Base-by-base conservation (phyloP, 306 rosid species). In the Vigna nakashimae region DNA sequence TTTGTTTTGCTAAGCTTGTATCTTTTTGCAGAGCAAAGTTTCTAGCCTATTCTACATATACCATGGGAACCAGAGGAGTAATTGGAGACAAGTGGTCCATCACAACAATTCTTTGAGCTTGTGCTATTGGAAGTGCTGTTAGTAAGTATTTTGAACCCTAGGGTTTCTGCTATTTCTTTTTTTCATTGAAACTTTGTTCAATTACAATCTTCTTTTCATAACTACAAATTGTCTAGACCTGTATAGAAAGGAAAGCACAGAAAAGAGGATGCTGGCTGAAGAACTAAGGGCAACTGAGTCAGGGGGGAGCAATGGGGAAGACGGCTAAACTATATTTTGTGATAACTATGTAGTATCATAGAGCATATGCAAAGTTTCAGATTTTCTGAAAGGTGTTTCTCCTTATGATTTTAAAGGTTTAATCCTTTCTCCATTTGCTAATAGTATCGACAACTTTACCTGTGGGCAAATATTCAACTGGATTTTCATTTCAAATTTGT, bases 31-130 rank as follows among this genome's bases (percentile, higher is more conserved):
- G 79, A 53, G 20, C 20, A 18, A 18, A 18, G 20, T 18, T 18
- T 18, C 20, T 18, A 18, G 20, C 20, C 20, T 18, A 18, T 18
- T 18, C 20, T 18, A 18, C 20, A 18, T 18, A 18, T 18, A 18
- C 69, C 79, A 85, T 85, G 89, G 80, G 74, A 85, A 40, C 81
- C 53, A 72, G 86, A 59, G 89, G 89, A 79, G 80, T 85, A 45
- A 76, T 85, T 46, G 55, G 55, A 42, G 86, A 85, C 78, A 82
- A 79, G 69, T 85, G 89, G 89, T 79, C 89, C 13, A 85, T 85
- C 86, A 82, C 86, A 85, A 15, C 86, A 85, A 15, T 82, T 82
- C 89, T 85, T 71, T 85, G 89, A 86, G 80, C 71, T 71, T 82
- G 86, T 75, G 86, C 86, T 56, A 20, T 20, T 20, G 20, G 20